phyloP scores from a whole-genome alignment of 2,329 filamentous ascomycete genomes.

The Sphaerulina musiva region DNA sequence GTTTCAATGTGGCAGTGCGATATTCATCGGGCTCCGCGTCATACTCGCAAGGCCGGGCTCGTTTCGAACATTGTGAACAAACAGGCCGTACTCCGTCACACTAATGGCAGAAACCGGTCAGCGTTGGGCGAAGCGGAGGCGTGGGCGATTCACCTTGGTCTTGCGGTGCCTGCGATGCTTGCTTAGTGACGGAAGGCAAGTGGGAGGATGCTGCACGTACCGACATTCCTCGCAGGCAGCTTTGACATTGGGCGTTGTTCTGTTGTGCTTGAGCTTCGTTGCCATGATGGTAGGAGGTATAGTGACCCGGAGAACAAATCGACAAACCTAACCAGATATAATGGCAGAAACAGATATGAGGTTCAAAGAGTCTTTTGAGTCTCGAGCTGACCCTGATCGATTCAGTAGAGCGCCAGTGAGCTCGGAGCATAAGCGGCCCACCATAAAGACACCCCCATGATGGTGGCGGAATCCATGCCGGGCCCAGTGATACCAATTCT shows the following conservation, averaged over 20 bases:
- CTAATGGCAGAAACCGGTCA: not conserved
- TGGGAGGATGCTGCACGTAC: not conserved
- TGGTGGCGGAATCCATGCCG: conserved; percentile 2
- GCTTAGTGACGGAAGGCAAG: not conserved
- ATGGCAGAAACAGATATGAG: not conserved
- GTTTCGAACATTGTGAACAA: conserved; percentile 2
- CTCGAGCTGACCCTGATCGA: not conserved
- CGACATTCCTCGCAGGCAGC: conserved; percentile 9
- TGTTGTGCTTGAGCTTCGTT: conserved; percentile 1
- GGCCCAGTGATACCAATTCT: not conserved
- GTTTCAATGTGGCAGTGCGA: conserved; percentile 1
- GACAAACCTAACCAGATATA: not conserved
- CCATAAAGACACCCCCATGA: not conserved
- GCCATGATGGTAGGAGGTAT: not conserved
- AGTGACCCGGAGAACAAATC: not conserved
- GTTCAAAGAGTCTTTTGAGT: not conserved
- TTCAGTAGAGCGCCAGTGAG: not conserved
- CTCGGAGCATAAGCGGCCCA: not conserved
- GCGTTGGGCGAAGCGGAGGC: not conserved
- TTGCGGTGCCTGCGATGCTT: not conserved
- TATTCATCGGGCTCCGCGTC: conserved; percentile 8
- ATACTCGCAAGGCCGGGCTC: not conserved
- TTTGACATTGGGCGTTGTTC: conserved; percentile 4
- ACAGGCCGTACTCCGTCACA: conserved; percentile 4
- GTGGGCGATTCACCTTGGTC: not conserved